These are phyloP conservation scores for Alternaria arborescens DNA, from an alignment of 2,329 filamentous ascomycete species.

Conservation along the genomic window DNA sequence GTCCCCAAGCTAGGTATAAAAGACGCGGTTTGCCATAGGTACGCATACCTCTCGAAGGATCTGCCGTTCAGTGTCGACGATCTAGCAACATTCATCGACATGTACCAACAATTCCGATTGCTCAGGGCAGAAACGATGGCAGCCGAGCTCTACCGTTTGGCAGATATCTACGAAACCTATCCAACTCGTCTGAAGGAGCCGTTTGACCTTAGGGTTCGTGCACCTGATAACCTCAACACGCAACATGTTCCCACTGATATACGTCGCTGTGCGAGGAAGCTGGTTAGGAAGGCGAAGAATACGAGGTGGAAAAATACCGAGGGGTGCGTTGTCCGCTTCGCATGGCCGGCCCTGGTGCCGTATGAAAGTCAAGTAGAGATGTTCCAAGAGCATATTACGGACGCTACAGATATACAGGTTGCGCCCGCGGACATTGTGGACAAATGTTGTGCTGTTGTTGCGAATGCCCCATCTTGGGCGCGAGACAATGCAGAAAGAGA, in stretches of 20 bases:
- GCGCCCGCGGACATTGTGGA: neutral
- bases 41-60: neutral
- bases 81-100: conserved; percentile 4
- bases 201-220: conserved; percentile 10
- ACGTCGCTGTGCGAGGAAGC: neutral
- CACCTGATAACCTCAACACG: conserved; percentile 1
- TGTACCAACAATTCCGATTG: conserved; percentile 9
- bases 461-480: conserved; percentile 1
- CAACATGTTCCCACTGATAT: conserved; percentile 7
- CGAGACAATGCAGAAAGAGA: neutral
- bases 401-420: neutral
- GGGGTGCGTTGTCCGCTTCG: conserved; percentile 6
- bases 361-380: conserved; percentile 15
- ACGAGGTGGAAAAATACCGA: neutral
- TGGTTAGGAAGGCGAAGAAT: neutral
- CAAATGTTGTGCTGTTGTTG: neutral
- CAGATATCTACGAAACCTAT: conserved; percentile 16
- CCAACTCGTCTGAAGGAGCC: conserved; percentile 16
- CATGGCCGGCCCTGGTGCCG: conserved; percentile 16
- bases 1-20: neutral
- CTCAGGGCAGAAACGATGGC: conserved; percentile 14
- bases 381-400: conserved; percentile 2
- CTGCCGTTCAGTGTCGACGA: neutral
- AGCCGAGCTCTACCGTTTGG: conserved; percentile 8
- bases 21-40: neutral